Percentiles rank a stretch among this genome's conserved stretches.
phyloP scores from a whole-genome alignment of 2,329 filamentous ascomycete genomes.

The Talaromyces atroroseus region DNA sequence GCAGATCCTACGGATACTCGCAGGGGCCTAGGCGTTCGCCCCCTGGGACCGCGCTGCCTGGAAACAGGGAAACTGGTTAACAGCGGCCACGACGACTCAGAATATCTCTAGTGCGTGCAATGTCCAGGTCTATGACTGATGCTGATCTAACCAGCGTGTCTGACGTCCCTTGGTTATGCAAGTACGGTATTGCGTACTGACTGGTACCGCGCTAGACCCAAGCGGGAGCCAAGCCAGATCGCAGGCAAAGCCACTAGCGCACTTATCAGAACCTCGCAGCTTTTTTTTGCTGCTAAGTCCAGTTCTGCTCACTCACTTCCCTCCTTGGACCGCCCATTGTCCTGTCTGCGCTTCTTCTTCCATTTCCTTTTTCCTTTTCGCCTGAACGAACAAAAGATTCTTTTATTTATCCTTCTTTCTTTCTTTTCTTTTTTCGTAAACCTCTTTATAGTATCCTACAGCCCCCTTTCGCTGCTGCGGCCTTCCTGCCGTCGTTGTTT shows the following conservation, averaged over 20 bases:
- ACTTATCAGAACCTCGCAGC: constrained; percentile 10
- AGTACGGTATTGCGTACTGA: neutral
- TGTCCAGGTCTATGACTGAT: neutral
- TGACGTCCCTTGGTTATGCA: neutral
- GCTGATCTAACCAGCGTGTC: neutral
- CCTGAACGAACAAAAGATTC: neutral
- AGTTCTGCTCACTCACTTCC: neutral
- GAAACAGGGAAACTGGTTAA: neutral
- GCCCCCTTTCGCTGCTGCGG: constrained; percentile 17
- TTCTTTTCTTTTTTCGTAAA: constrained; percentile 16
- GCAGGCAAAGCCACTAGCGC: constrained; percentile 4
- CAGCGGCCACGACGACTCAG: too few species aligned
- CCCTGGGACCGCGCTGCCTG: neutral
- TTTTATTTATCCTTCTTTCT: constrained; percentile 10
- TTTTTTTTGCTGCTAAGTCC: constrained; percentile 5
- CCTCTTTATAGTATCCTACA: constrained; percentile 18
- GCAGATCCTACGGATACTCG: constrained; percentile 2
- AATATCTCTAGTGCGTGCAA: too few species aligned
- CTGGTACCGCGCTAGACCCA: neutral
- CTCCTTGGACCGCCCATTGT: constrained; percentile 2
- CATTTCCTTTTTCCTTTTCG: neutral
- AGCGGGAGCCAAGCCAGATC: constrained; percentile 8
- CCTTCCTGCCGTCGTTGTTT: constrained; percentile 8
- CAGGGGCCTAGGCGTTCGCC: neutral
- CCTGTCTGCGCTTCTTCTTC: neutral